Evolutionary conservation across 2,329 filamentous ascomycete genomes (phyloP).

Genomic region (Cercospora brassicicola): DNA sequence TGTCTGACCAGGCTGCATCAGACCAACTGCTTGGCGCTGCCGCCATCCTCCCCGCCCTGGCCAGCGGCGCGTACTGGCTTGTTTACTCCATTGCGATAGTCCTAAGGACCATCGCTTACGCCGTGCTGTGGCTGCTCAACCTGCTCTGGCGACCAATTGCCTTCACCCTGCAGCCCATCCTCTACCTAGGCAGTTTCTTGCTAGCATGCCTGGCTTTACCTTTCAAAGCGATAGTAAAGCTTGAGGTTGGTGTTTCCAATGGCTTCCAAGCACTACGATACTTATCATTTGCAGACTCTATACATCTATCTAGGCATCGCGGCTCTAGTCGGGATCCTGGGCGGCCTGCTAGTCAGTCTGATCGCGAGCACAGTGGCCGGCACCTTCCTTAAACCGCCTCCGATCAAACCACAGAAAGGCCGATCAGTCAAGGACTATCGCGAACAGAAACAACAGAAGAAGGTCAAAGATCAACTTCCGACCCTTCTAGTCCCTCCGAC

Average conservation of each 20-base stretch:
- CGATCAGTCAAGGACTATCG: slow-evolving; percentile 39
- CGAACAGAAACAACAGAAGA: slow-evolving; percentile 33
- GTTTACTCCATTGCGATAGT: slow-evolving; percentile 43
- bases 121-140: slow-evolving; percentile 45
- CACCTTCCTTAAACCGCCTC: slow-evolving; percentile 28
- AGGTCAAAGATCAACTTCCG: slow-evolving; percentile 15
- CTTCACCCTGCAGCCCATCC: slow-evolving; percentile 54
- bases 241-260: slow-evolving; percentile 52
- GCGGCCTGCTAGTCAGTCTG: slow-evolving; percentile 61
- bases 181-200: slow-evolving; percentile 48
- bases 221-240: slow-evolving; percentile 51
- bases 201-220: slow-evolving; percentile 50
- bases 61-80: slow-evolving; percentile 21
- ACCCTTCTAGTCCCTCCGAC: slow-evolving; percentile 6
- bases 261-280: background rate
- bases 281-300: slow-evolving; percentile 44
- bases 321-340: slow-evolving; percentile 63
- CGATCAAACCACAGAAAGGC: slow-evolving; percentile 12
- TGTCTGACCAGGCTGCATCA: slow-evolving; percentile 2
- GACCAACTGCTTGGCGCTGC: background rate
- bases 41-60: slow-evolving; percentile 17
- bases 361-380: slow-evolving; percentile 50
- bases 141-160: slow-evolving; percentile 52
- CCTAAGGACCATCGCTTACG: slow-evolving; percentile 41
- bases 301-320: slow-evolving; percentile 66